These are phyloP conservation scores for Cicer arietinum DNA, from an alignment of 306 rosid species.

Conservation along the genomic window DNA sequence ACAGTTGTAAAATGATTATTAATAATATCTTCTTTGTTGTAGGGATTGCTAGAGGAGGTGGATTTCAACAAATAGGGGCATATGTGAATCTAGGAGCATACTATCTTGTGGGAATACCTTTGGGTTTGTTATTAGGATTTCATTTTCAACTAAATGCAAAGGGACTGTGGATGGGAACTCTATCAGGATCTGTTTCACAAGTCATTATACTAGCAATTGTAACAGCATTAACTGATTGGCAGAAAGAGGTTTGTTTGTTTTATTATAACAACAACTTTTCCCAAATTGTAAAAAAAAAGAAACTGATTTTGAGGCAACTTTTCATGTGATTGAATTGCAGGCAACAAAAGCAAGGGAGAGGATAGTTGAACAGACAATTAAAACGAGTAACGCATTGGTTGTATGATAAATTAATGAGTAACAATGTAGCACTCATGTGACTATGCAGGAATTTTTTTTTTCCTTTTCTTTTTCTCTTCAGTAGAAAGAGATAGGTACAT, in stretches of 20 bases:
- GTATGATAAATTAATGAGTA: neutral
- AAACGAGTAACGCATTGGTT: neutral
- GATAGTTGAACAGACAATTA: slow-evolving; percentile 19
- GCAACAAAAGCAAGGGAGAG: slow-evolving; percentile 37
- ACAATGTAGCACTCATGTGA: neutral
- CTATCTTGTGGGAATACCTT: slow-evolving; percentile 56
- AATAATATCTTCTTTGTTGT: neutral
- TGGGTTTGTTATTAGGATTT: slow-evolving; percentile 48
- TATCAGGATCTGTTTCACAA: slow-evolving; percentile 47
- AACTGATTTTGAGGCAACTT: neutral
- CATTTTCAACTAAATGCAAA: slow-evolving; percentile 44
- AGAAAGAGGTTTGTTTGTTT: slow-evolving; percentile 49
- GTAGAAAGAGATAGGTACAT: no score
- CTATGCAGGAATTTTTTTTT: neutral
- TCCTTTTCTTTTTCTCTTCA: no score
- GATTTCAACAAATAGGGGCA: slow-evolving; percentile 56
- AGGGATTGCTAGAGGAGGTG: slow-evolving; percentile 62
- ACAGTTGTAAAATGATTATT: no score
- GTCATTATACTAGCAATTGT: slow-evolving; percentile 45
- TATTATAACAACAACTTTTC: neutral
- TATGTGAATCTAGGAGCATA: slow-evolving; percentile 58
- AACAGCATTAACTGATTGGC: slow-evolving; percentile 53
- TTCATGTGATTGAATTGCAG: slow-evolving; percentile 21
- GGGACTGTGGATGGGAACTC: slow-evolving; percentile 57
- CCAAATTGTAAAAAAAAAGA: no score